Percentiles rank a stretch among this genome's conserved stretches.
Conservation (phyloP, 106 monocot genomes). For the Posidonia australis region DNA sequence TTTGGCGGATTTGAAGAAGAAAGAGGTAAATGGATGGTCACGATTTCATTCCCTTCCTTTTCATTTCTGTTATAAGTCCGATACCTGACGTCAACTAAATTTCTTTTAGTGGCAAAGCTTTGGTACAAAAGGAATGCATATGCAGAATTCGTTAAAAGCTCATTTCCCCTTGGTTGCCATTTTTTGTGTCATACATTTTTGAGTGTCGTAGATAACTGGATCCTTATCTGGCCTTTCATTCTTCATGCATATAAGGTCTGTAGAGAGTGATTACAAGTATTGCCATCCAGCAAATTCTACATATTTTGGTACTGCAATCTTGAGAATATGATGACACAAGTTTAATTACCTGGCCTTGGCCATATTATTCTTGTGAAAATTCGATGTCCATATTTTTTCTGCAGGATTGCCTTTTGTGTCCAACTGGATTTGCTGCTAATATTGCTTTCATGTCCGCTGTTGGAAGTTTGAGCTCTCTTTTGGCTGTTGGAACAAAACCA, state of each 20-base stretch:
- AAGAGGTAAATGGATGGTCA: conserved; percentile 71
- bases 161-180: no score
- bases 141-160: background rate
- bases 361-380: background rate
- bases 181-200: no score
- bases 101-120: background rate
- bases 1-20: conserved; percentile 79
- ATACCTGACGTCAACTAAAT: background rate
- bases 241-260: no score
- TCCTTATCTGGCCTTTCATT: no score
- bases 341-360: background rate
- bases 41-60: no score
- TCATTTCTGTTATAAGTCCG: no score
- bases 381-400: conserved; percentile 6
- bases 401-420: conserved; percentile 22
- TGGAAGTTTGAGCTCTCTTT: conserved; percentile 64
- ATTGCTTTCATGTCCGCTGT: conserved; percentile 85
- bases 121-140: background rate
- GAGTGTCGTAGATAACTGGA: no score
- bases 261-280: no score
- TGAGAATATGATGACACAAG: background rate
- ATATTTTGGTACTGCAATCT: background rate
- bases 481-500: conserved; percentile 32
- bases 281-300: no score
- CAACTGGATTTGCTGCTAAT: conserved; percentile 22